Evolutionary conservation across 2,329 filamentous ascomycete genomes (phyloP).

Genomic region (Fusarium decemcellulare): DNA sequence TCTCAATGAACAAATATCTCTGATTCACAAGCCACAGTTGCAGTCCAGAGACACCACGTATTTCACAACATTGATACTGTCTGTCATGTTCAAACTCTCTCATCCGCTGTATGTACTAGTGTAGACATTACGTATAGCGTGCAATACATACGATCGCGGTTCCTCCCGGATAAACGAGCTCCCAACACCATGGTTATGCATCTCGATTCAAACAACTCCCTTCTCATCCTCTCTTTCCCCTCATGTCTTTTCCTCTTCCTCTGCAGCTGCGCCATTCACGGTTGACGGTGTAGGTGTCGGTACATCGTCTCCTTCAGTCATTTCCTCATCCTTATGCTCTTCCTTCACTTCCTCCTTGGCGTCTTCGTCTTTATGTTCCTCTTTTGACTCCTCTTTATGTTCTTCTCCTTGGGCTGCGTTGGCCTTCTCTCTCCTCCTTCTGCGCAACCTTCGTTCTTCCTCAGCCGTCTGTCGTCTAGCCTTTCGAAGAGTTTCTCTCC

Average conservation of each 20-base stretch:
- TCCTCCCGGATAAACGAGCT: conserved; percentile 24
- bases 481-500: conserved; percentile 73
- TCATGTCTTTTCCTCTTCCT: conserved; percentile 41
- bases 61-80: conserved; percentile 6
- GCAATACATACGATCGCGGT: conserved; percentile 45
- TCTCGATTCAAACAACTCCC: conserved; percentile 32
- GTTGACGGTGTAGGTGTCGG: conserved; percentile 38
- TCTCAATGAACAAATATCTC: no score
- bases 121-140: conserved; percentile 57
- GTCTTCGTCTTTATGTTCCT: conserved; percentile 36
- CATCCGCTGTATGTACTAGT: conserved; percentile 45
- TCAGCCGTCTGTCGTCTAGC: conserved; percentile 80
- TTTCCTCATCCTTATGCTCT: conserved; percentile 24
- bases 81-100: conserved; percentile 32
- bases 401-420: conserved; percentile 53
- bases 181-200: conserved; percentile 45
- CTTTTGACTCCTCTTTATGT: conserved; percentile 40
- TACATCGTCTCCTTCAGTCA: conserved; percentile 33
- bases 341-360: conserved; percentile 31
- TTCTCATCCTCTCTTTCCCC: conserved; percentile 36
- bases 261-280: conserved; percentile 26
- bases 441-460: conserved; percentile 78
- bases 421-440: conserved; percentile 76
- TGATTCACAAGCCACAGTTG: neutral
- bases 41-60: neutral